These are phyloP conservation scores for Nigrograna mackinnonii DNA, from an alignment of 2,329 filamentous ascomycete genomes.

Conservation along the genomic window DNA sequence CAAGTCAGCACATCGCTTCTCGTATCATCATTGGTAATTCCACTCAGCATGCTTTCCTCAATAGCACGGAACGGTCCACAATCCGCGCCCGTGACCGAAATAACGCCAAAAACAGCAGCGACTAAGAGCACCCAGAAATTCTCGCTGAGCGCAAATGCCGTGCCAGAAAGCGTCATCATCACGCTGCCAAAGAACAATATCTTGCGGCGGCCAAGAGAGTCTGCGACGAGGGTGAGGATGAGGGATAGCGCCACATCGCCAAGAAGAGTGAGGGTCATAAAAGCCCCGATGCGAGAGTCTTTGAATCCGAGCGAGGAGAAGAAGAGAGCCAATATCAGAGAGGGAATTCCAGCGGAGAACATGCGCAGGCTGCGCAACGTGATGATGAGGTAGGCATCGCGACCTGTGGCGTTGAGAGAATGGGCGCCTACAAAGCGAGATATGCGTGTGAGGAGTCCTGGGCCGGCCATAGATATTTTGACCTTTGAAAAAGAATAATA, in stretches of 20 bases:
- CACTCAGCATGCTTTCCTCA: conserved; percentile 40
- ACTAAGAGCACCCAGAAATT: conserved; percentile 42
- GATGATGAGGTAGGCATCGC: conserved; percentile 49
- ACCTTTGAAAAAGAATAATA: no score
- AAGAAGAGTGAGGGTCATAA: conserved; percentile 45
- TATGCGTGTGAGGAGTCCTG: conserved; percentile 19
- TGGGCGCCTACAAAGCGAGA: conserved; percentile 33
- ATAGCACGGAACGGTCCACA: conserved; percentile 39
- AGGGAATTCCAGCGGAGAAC: conserved; percentile 40
- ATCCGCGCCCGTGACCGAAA: conserved; percentile 39
- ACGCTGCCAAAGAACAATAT: conserved; percentile 38
- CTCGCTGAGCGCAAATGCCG: conserved; percentile 36
- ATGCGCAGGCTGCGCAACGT: conserved; percentile 34
- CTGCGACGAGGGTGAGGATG: conserved; percentile 42
- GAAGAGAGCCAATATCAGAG: conserved; percentile 42
- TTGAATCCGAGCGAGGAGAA: conserved; percentile 39
- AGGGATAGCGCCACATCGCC: conserved; percentile 42
- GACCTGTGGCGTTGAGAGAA: conserved; percentile 34
- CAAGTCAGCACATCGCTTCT: conserved; percentile 43
- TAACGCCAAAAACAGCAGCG: conserved; percentile 43
- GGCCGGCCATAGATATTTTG: conserved; percentile 3
- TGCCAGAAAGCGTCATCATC: conserved; percentile 42
- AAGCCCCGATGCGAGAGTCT: conserved; percentile 40
- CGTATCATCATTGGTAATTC: conserved; percentile 37
- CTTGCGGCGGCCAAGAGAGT: conserved; percentile 36